phyloP scores from a whole-genome alignment of 2,329 filamentous ascomycete species.

The Hyphodiscus sp. region DNA sequence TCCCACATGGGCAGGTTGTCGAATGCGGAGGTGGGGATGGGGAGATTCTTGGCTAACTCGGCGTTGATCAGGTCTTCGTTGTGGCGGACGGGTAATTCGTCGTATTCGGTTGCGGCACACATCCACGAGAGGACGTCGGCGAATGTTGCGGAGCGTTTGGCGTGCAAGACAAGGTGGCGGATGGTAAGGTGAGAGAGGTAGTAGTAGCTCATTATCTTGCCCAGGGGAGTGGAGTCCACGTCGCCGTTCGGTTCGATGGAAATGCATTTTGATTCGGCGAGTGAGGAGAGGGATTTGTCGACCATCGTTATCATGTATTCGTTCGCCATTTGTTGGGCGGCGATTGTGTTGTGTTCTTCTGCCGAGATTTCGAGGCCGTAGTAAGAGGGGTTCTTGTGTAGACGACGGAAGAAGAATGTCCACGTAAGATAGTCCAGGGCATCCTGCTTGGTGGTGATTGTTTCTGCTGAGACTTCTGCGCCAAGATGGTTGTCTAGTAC shows the following conservation, averaged over 20 bases:
- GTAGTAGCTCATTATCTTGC: conserved; percentile 99
- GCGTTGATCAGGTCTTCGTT: conserved; percentile 97
- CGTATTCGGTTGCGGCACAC: conserved; percentile 88
- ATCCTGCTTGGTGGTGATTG: conserved; percentile 90
- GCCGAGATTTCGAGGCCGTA: conserved; percentile 92
- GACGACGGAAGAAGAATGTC: conserved; percentile 97
- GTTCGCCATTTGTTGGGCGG: conserved; percentile 81
- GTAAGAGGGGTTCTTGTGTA: conserved; percentile 98
- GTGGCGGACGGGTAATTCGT: conserved; percentile 94
- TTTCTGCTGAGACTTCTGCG: conserved; percentile 89
- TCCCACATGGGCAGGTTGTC: conserved; percentile 89
- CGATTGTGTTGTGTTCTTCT: conserved; percentile 83
- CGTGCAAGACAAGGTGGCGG: conserved; percentile 71
- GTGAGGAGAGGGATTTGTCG: conserved; percentile 73
- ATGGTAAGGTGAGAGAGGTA: conserved; percentile 95
- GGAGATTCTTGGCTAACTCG: conserved; percentile 76
- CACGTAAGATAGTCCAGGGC: conserved; percentile 96
- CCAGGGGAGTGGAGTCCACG: conserved; percentile 81
- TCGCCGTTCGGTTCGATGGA: conserved; percentile 79
- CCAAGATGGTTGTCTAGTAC: conserved; percentile 95
- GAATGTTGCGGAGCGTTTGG: conserved; percentile 69
- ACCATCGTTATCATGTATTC: conserved; percentile 94
- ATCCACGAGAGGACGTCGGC: conserved; percentile 86
- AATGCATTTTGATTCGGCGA: conserved; percentile 80
- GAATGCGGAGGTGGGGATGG: conserved; percentile 39